phyloP scores from a whole-genome alignment of 2,329 filamentous ascomycete genomes.

The Fusarium chaquense region DNA sequence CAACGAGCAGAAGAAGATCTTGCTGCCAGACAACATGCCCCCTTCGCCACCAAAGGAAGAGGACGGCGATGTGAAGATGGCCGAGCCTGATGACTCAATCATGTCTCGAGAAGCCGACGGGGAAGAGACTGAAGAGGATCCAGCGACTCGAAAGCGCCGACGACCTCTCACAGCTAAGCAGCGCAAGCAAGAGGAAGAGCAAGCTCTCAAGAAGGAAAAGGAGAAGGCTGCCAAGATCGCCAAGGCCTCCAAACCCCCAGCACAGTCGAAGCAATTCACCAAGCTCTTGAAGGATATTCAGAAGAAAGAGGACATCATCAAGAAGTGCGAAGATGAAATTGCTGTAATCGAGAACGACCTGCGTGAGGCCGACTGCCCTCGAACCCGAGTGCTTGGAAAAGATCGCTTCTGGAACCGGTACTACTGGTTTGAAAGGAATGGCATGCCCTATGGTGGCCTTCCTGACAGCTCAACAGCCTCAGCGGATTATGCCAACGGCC shows the following conservation, averaged over 20 bases:
- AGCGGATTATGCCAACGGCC: constrained; percentile 91
- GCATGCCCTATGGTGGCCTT: constrained; percentile 93
- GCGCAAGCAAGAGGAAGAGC: constrained; percentile 81
- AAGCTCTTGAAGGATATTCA: constrained; percentile 90
- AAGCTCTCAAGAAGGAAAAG: constrained; percentile 69
- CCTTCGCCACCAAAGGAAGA: constrained; percentile 69
- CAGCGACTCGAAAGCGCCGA: constrained; percentile 63
- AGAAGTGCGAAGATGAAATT: constrained; percentile 87
- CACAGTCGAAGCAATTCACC: constrained; percentile 88
- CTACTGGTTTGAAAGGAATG: constrained; percentile 99
- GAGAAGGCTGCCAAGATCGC: constrained; percentile 73
- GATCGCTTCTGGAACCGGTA: constrained; percentile 99
- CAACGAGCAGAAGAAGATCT: constrained; percentile 78
- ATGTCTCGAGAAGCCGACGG: constrained; percentile 69
- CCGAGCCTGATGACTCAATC: constrained; percentile 71
- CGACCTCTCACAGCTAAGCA: constrained; percentile 73
- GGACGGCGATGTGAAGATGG: constrained; percentile 71
- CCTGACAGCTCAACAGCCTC: constrained; percentile 88
- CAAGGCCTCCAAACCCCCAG: constrained; percentile 73
- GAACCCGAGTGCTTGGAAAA: constrained; percentile 89
- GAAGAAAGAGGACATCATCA: constrained; percentile 84
- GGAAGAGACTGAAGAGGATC: constrained; percentile 82
- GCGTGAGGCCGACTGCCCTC: constrained; percentile 91
- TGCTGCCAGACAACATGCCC: constrained; percentile 78
- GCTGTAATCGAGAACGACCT: constrained; percentile 89